These are phyloP conservation scores for Rhizopogon vesiculosus DNA, from an alignment of 768 basidiomycete genomes.

Conservation along the genomic window DNA sequence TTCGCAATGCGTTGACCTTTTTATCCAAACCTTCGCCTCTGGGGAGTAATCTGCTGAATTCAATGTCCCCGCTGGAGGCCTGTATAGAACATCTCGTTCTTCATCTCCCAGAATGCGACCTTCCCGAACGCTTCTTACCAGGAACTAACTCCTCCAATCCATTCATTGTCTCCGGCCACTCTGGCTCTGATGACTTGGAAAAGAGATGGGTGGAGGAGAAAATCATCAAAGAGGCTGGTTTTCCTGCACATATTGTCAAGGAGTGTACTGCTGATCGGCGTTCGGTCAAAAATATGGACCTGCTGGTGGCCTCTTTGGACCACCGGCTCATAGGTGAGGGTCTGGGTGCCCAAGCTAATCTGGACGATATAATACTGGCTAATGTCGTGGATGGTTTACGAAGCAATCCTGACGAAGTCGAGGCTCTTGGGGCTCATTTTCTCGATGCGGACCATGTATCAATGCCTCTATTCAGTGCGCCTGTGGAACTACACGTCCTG, in stretches of 20 bases:
- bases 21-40: conserved; percentile 54
- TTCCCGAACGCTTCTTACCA: conserved; percentile 70
- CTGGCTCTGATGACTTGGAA: conserved; percentile 59
- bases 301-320: conserved; percentile 53
- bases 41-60: conserved; percentile 55
- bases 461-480: conserved; percentile 63
- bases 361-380: conserved; percentile 22
- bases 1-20: conserved; percentile 48
- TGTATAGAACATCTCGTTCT: conserved; percentile 83
- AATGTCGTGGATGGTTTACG: conserved; percentile 7
- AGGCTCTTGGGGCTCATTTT: conserved; percentile 53
- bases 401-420: conserved; percentile 35
- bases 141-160: conserved; percentile 61
- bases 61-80: conserved; percentile 65
- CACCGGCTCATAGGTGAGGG: conserved; percentile 47
- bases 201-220: conserved; percentile 78
- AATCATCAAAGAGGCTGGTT: conserved; percentile 79
- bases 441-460: conserved; percentile 42
- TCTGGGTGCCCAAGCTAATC: conserved; percentile 23
- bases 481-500: conserved; percentile 64
- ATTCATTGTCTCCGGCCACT: conserved; percentile 62
- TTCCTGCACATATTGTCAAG: conserved; percentile 67
- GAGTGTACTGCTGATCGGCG: conserved; percentile 37
- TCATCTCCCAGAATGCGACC: conserved; percentile 81
- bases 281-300: conserved; percentile 44